These are phyloP conservation scores for Aphanomyces cochlioides DNA, from an alignment of 352 stramenopile species.

Conservation along the genomic window DNA sequence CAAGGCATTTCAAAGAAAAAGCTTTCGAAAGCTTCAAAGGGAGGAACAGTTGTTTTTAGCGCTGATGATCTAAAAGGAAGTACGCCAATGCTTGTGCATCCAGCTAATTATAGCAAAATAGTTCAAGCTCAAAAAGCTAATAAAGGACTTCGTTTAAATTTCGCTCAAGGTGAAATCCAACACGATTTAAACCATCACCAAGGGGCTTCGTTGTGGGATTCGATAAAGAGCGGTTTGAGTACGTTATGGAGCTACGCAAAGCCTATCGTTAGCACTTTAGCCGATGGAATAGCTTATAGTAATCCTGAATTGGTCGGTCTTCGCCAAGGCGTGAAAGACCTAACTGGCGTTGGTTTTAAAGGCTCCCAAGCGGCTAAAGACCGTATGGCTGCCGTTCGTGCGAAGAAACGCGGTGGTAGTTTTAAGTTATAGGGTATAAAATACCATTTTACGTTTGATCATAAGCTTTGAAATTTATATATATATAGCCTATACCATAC, in stretches of 20 bases:
- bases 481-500: too few species aligned
- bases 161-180: slow-evolving; percentile 9
- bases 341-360: slow-evolving; percentile 2
- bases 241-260: background rate
- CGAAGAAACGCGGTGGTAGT: background rate
- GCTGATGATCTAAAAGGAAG: background rate
- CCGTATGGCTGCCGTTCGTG: background rate
- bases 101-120: background rate
- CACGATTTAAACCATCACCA: background rate
- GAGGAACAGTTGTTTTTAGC: background rate
- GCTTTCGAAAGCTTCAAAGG: background rate
- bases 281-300: background rate
- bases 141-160: background rate
- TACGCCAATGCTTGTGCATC: slow-evolving; percentile 6
- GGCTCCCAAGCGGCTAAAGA: background rate
- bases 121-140: background rate
- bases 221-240: background rate
- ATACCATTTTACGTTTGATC: too few species aligned
- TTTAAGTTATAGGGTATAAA: background rate
- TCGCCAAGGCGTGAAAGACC: background rate
- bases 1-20: background rate
- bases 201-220: background rate
- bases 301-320: background rate
- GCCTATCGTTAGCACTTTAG: background rate
- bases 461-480: too few species aligned